These are phyloP conservation scores for Plasmodium knowlesi DNA, from an alignment of 169 alveolate species.

Conservation along the genomic window DNA sequence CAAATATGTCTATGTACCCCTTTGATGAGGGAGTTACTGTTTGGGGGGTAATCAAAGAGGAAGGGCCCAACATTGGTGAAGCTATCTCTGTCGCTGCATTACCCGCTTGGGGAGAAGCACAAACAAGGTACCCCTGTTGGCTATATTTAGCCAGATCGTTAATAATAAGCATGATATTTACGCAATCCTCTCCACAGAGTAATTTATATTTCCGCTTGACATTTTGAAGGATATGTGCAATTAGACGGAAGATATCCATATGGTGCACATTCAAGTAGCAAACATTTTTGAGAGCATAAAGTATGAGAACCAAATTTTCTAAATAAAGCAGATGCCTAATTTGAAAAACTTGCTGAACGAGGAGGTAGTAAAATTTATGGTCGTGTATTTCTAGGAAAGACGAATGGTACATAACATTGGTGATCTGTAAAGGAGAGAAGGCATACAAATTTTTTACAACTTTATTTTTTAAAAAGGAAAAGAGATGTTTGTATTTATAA, in stretches of 20 bases:
- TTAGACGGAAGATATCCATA: conserved; percentile 26
- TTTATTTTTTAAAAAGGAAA: conserved; percentile 54
- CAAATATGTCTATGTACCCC: conserved; percentile 30
- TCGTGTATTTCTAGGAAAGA: conserved; percentile 67
- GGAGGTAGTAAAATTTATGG: conserved; percentile 61
- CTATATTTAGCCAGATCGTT: conserved; percentile 25
- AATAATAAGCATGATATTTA: conserved; percentile 55
- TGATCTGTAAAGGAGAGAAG: conserved; percentile 64
- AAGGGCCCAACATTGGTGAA: not conserved
- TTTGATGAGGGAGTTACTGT: not conserved
- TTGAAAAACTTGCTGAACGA: conserved; percentile 56
- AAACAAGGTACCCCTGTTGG: conserved; percentile 18
- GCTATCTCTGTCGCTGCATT: not conserved
- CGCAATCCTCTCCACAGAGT: conserved; percentile 61
- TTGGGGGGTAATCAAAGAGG: not conserved
- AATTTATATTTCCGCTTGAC: conserved; percentile 37
- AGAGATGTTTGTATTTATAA: conserved; percentile 63
- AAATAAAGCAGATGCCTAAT: conserved; percentile 33
- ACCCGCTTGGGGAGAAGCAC: not conserved
- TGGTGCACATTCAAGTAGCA: conserved; percentile 50
- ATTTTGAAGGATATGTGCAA: conserved; percentile 34
- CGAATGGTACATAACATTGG: conserved; percentile 66
- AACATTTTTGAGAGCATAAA: conserved; percentile 61
- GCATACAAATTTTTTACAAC: conserved; percentile 64
- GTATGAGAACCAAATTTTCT: conserved; percentile 52